Percentiles rank a stretch among this genome's conserved stretches.
These are phyloP conservation scores for Coprinopsis sp. DNA, from an alignment of 768 basidiomycete genomes.

Conservation along the genomic window DNA sequence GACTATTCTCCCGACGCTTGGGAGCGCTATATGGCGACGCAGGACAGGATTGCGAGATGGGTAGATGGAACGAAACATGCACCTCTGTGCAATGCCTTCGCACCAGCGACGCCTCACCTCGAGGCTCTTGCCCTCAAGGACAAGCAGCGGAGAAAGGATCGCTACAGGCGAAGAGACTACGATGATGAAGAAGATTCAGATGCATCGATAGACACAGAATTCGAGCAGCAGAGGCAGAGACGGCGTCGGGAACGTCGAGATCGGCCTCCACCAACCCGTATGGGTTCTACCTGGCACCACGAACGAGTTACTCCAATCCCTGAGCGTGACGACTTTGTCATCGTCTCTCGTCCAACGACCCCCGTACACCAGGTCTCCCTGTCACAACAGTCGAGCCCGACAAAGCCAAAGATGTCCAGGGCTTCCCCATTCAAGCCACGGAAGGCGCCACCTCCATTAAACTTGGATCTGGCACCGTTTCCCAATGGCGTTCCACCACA, in stretches of 20 bases:
- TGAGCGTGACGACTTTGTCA: background rate
- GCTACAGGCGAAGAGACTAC: too few species aligned
- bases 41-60: slow-evolving; percentile 10
- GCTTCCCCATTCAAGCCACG: too few species aligned
- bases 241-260: too few species aligned
- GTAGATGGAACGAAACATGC: slow-evolving; percentile 6
- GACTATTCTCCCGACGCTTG: slow-evolving; percentile 12
- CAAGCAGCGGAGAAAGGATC: background rate
- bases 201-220: background rate
- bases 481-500: background rate
- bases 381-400: too few species aligned
- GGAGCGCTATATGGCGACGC: slow-evolving; percentile 12
- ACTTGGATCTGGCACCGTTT: background rate
- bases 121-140: slow-evolving; percentile 3
- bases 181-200: background rate
- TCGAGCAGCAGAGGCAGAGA: background rate
- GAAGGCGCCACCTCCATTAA: background rate
- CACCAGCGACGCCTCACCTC: slow-evolving; percentile 1
- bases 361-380: too few species aligned
- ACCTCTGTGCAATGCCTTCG: slow-evolving; percentile 10
- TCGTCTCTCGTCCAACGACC: background rate
- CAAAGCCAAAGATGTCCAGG: too few species aligned
- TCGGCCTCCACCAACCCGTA: too few species aligned
- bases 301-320: background rate
- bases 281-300: too few species aligned